Evolutionary conservation across 306 rosid species (phyloP).

Genomic region (Fagus crenata): DNA sequence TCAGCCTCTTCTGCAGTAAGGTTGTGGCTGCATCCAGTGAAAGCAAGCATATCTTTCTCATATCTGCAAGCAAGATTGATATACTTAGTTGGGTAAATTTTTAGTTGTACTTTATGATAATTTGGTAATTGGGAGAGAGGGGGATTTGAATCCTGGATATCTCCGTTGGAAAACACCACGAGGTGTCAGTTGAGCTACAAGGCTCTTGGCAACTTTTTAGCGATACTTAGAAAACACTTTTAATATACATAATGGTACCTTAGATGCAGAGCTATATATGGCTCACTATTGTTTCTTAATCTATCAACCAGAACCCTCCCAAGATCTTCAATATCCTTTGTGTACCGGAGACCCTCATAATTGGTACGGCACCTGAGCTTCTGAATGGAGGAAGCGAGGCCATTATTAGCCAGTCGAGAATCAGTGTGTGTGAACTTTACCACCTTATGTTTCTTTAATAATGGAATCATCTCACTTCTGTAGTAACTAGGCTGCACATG

Average conservation of each 20-base stretch:
- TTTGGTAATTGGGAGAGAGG: too few relatives aligned
- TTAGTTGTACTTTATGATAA: too few relatives aligned
- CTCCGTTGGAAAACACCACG: too few relatives aligned
- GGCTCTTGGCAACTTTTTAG: background rate
- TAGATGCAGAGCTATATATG: slow-evolving; percentile 85
- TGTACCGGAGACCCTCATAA: slow-evolving; percentile 74
- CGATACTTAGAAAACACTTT: background rate
- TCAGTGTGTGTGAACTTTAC: slow-evolving; percentile 79
- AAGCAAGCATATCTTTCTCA: slow-evolving; percentile 98
- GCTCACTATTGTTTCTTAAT: slow-evolving; percentile 68
- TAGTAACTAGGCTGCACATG: slow-evolving; percentile 87
- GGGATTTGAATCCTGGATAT: too few relatives aligned
- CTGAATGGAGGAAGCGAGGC: slow-evolving; percentile 78
- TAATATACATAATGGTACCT: slow-evolving; percentile 45
- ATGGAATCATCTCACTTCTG: slow-evolving; percentile 69
- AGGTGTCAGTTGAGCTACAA: too few relatives aligned
- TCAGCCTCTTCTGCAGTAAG: slow-evolving; percentile 68
- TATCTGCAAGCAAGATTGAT: slow-evolving; percentile 50
- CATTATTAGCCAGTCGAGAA: slow-evolving; percentile 88
- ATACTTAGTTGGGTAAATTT: slow-evolving; percentile 1
- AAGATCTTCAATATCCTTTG: slow-evolving; percentile 78
- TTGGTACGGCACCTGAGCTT: slow-evolving; percentile 88
- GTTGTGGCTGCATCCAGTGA: slow-evolving; percentile 96
- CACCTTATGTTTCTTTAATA: slow-evolving; percentile 69
- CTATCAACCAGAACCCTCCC: slow-evolving; percentile 72